phyloP scores from a whole-genome alignment of 495 filamentous ascomycete genomes.

The Daldinia concentrica region DNA sequence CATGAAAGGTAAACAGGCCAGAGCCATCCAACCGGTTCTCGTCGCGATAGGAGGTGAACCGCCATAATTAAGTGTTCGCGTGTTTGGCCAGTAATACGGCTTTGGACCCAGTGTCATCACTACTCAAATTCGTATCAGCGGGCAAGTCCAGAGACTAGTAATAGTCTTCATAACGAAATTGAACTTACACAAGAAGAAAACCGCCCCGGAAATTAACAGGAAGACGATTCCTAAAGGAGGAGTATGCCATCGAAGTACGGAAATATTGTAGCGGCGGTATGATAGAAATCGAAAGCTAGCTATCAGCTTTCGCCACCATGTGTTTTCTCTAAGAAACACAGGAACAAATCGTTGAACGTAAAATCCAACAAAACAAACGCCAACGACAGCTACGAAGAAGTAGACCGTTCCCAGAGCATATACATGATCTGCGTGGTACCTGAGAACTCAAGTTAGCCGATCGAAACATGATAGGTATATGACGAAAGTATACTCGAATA shows the following conservation, averaged over 20 bases:
- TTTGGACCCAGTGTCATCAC: slow-evolving; percentile 60
- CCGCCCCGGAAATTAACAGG: slow-evolving; percentile 51
- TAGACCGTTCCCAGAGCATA: slow-evolving; percentile 60
- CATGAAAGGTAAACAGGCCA: slow-evolving; percentile 62
- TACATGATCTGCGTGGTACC: slow-evolving; percentile 64
- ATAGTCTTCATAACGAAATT: not conserved
- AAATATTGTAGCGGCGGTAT: slow-evolving; percentile 54
- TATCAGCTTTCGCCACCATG: slow-evolving; percentile 26
- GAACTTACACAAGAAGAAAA: slow-evolving; percentile 59
- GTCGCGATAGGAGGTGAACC: slow-evolving; percentile 62
- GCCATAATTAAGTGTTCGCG: slow-evolving; percentile 53
- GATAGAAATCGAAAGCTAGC: slow-evolving; percentile 40
- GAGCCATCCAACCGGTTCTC: slow-evolving; percentile 61
- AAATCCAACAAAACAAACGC: slow-evolving; percentile 57
- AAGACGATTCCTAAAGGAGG: slow-evolving; percentile 56
- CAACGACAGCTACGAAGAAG: slow-evolving; percentile 59
- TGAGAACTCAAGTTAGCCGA: slow-evolving; percentile 28
- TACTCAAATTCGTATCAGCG: slow-evolving; percentile 31
- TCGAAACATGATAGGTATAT: not conserved
- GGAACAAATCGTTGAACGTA: slow-evolving; percentile 38
- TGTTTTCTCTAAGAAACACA: slow-evolving; percentile 9
- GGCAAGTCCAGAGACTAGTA: not conserved
- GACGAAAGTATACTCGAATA: not conserved
- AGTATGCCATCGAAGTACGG: slow-evolving; percentile 51
- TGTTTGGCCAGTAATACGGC: slow-evolving; percentile 68